phyloP scores from a whole-genome alignment of 148 eudicot genomes.

The Rhododendron kiyosumense region DNA sequence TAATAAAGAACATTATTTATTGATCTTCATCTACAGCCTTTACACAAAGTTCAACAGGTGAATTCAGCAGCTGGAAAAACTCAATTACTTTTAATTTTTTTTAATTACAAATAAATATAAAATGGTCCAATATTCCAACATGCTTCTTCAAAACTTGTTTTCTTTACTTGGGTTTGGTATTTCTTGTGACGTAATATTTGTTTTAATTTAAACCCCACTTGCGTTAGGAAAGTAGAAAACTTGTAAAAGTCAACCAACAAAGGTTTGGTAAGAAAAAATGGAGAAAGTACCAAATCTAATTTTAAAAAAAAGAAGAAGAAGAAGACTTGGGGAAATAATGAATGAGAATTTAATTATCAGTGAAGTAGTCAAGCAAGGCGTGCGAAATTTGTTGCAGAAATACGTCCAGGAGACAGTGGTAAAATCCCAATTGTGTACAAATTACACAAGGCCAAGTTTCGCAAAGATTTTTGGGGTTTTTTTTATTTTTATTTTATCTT shows the following conservation, averaged over 20 bases:
- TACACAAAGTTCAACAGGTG: not conserved
- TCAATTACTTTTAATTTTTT: not conserved
- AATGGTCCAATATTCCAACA: not conserved
- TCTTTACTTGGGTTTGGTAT: not conserved
- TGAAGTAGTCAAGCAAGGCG: not conserved
- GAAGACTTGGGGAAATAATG: not conserved
- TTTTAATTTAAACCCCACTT: constrained; percentile 8
- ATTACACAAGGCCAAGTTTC: not conserved
- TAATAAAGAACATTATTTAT: no score
- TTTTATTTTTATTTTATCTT: no score
- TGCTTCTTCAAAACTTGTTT: not conserved
- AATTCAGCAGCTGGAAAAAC: not conserved
- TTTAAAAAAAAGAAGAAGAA: not conserved
- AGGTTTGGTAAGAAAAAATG: constrained; percentile 11
- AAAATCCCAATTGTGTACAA: not conserved
- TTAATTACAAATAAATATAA: no score
- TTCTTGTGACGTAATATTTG: constrained; percentile 14
- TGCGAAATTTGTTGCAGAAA: not conserved
- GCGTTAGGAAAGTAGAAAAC: constrained; percentile 3
- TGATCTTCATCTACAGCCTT: no score
- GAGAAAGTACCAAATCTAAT: not conserved
- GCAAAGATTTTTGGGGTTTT: no score
- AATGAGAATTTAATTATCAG: not conserved
- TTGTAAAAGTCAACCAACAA: not conserved
- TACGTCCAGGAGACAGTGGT: not conserved